Evolutionary conservation across 495 filamentous ascomycete genomes (phyloP).

Genomic region (Tuber magnatum): DNA sequence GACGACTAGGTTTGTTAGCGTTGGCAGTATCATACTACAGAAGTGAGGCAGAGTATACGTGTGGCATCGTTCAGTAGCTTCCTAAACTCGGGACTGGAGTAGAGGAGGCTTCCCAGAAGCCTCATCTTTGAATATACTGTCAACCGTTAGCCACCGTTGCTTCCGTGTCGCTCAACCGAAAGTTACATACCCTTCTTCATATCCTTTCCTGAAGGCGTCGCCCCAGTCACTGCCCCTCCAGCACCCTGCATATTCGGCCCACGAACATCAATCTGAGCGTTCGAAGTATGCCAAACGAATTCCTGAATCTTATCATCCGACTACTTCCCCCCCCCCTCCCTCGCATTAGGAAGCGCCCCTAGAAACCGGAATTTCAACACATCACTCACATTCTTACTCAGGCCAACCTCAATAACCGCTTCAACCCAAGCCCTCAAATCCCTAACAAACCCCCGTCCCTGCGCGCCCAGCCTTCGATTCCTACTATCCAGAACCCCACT

Average conservation of each 20-base stretch:
- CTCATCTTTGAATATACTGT: constrained; percentile 31
- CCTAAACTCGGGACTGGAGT: constrained; percentile 39
- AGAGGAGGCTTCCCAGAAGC: constrained; percentile 29
- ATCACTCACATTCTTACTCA: constrained; percentile 35
- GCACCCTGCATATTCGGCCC: constrained; percentile 24
- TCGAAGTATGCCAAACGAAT: constrained; percentile 39
- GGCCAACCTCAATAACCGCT: constrained; percentile 28
- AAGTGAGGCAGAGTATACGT: constrained; percentile 8
- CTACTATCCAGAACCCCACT: constrained; percentile 32
- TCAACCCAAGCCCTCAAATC: constrained; percentile 40
- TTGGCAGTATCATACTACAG: not conserved
- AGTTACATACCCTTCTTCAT: constrained; percentile 20
- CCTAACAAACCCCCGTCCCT: constrained; percentile 37
- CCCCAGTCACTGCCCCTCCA: constrained; percentile 2
- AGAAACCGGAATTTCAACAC: not conserved
- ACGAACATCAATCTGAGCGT: constrained; percentile 25
- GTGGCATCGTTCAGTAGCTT: constrained; percentile 31
- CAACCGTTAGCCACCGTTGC: constrained; percentile 5
- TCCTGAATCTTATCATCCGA: constrained; percentile 40
- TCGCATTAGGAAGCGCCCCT: constrained; percentile 1
- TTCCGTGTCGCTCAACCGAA: not conserved
- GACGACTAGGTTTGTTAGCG: constrained; percentile 21
- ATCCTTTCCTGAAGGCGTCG: constrained; percentile 23
- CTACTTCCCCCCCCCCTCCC: constrained; percentile 6
- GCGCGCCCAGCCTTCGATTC: constrained; percentile 28